phyloP scores from a whole-genome alignment of 768 basidiomycete genomes.

The Glaciozyma antarctica region DNA sequence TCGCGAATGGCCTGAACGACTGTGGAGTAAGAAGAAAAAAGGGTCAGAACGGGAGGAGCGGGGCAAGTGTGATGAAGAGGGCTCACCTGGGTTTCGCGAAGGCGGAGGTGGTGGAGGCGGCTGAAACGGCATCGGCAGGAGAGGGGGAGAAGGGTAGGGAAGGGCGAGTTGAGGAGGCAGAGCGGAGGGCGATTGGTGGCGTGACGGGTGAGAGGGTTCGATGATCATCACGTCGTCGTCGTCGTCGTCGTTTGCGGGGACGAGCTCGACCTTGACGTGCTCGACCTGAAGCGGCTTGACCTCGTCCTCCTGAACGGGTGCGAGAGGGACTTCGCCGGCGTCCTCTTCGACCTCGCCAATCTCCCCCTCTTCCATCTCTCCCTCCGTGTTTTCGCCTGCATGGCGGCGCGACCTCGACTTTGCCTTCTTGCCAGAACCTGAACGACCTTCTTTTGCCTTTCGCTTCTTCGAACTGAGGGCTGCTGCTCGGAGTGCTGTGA shows the following conservation, averaged over 20 bases:
- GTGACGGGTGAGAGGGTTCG: not conserved
- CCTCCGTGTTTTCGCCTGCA: not conserved
- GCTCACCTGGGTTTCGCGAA: constrained; percentile 81
- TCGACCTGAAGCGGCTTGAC: constrained; percentile 68
- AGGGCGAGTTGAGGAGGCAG: constrained; percentile 36
- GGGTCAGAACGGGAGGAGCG: constrained; percentile 31
- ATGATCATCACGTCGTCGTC: constrained; percentile 58
- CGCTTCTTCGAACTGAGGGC: not conserved
- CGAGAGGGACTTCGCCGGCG: constrained; percentile 2
- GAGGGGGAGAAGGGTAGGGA: constrained; percentile 43
- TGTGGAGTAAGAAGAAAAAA: not conserved
- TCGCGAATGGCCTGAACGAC: constrained; percentile 11
- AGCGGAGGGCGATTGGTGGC: not conserved
- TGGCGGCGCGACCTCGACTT: not conserved
- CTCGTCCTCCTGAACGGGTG: constrained; percentile 24
- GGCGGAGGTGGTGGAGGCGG: constrained; percentile 42
- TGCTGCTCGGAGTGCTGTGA: not conserved
- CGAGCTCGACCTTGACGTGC: constrained; percentile 63
- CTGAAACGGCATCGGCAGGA: constrained; percentile 53
- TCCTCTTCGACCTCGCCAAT: constrained; percentile 16
- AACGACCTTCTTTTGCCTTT: not conserved
- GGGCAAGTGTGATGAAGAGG: constrained; percentile 88
- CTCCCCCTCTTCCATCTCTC: not conserved
- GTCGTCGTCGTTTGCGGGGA: constrained; percentile 60
- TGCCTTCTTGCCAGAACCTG: not conserved